These are phyloP conservation scores for Cystobasidium ongulense DNA, from an alignment of 768 basidiomycete genomes.

Conservation along the genomic window DNA sequence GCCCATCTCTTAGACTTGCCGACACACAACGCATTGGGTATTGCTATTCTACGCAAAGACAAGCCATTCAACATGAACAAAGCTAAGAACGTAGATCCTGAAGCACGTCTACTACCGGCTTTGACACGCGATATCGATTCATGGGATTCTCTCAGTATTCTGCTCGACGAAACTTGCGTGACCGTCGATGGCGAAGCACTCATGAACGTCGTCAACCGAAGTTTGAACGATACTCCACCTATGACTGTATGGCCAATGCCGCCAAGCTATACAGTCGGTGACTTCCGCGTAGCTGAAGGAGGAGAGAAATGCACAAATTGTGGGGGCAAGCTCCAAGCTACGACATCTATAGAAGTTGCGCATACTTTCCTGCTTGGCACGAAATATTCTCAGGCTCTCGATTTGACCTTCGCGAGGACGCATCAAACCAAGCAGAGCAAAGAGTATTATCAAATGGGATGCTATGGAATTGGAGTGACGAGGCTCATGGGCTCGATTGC, in stretches of 20 bases:
- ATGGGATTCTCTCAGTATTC: slow-evolving; percentile 8
- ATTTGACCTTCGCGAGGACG: slow-evolving; percentile 16
- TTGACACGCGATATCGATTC: slow-evolving; percentile 11
- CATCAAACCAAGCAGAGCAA: neutral
- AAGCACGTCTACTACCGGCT: neutral
- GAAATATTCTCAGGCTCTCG: slow-evolving; percentile 29
- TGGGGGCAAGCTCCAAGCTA: neutral
- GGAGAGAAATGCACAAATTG: slow-evolving; percentile 25
- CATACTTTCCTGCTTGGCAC: slow-evolving; percentile 35
- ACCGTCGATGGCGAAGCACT: slow-evolving; percentile 10
- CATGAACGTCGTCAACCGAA: neutral
- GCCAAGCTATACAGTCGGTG: slow-evolving; percentile 12
- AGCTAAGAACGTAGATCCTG: neutral
- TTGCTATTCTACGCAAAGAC: neutral
- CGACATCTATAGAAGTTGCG: slow-evolving; percentile 30
- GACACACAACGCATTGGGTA: neutral
- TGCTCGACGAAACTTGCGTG: slow-evolving; percentile 22
- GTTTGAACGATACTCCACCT: neutral
- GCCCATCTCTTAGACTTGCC: slow-evolving; percentile 7
- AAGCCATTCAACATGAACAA: slow-evolving; percentile 11
- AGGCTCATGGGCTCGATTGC: slow-evolving; percentile 30
- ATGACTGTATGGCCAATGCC: slow-evolving; percentile 17
- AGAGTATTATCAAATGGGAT: slow-evolving; percentile 32
- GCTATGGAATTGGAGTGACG: slow-evolving; percentile 33
- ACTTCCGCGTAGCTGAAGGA: slow-evolving; percentile 14